Evolutionary conservation across 1,284 basidiomycete genomes (phyloP), one percentile per base, ranked within the genome.

Genomic region (Boletellus deceptivus): DNA sequence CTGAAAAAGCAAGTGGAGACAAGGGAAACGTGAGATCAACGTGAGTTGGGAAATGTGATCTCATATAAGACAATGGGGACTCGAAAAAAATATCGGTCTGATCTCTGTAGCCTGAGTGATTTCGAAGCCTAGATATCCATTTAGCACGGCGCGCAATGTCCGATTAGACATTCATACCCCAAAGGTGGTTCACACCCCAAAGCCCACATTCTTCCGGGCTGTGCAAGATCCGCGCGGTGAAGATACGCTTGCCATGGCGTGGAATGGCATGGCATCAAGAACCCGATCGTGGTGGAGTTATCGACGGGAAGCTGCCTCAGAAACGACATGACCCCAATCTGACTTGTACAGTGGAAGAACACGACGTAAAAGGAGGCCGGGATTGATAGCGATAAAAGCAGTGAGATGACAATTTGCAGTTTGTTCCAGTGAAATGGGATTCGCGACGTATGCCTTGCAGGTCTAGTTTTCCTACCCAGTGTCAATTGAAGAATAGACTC

Each of bases 181-280:
- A 94, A 68, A 0, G 94, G 94, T 2, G 95, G 95, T 62, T 97
- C 94, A 62, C 95, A 98, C 4, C 90, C 89, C 25, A 98, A 64
- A 40, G 89, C 83, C 93, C 94, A 98, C 55, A 88, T 68, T 48
- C 70, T 68, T 20, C 78, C 80, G 2, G 64, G 69, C 25, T 72
- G 60, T 11, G 77, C 75, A 10, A 87, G 73, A 36, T 84, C 75
- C 13, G 75, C 70, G 29, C 82, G 74, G 64, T 99, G 96, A 18
- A 99, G 70, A 69, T 94, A 89, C 5, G 93, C 86, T 62, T 93
- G 89, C 77, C 93, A 96, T 3, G 96, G 96, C 0, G 90, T 93
- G n/a, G 93, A 97, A 72, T 99, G 97, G 59, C 97, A 99, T 3
- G 97, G 97, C 91, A 94, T 96, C 17, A 98, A 72, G 55, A 93